Evolutionary conservation across 2,329 filamentous ascomycete genomes (phyloP), one percentile per base, ranked within the genome.

Genomic region (Grosmannia serpens): DNA sequence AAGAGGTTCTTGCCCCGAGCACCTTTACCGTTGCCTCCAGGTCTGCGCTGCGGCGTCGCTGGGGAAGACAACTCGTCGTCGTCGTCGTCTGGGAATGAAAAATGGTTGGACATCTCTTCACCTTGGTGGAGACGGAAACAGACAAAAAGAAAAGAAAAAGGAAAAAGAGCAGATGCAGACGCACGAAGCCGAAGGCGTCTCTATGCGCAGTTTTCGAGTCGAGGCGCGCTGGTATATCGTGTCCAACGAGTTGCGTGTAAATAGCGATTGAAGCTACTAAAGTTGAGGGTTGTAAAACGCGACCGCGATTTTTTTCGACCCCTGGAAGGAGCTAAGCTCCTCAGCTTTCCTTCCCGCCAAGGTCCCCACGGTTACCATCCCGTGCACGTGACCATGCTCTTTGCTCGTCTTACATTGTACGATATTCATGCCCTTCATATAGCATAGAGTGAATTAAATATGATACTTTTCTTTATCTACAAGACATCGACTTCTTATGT

Each of bases 1-100:
- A 74, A 75, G 49, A 70, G 65, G 44, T 69, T 72, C 24, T 51
- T 47, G 26, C 58, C 38, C 38, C 22, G 22, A 15, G 41, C 38
- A 15, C 47, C 47, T 3, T 10, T 38, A 13, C 38, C 27, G 35
- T 11, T 27, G 27, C 46, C 24, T 17, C 49, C 46, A 29, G 22
- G 17, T 10, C 20, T n/a, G 22, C 56, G 56, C n/a, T 53, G 29
- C 31, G 62, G 61, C n/a, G 62, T 63, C 26, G 62, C 55, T 22
- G 61, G 60, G 8, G 61, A 62, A 15, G 57, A 59, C 15, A 38
- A 27, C n/a, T 60, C 61, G 29, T 61, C 59, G 38, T 61, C 59
- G 58, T 64, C 62, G 57, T 62, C 63, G 57, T 62, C 62, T n/a
- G 62, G 59, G 11, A 62, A 53, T 8, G 13, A 55, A n/a, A 62